phyloP scores from a whole-genome alignment of 1,139 yeast species.

The Scheffersomyces parashehatae region DNA sequence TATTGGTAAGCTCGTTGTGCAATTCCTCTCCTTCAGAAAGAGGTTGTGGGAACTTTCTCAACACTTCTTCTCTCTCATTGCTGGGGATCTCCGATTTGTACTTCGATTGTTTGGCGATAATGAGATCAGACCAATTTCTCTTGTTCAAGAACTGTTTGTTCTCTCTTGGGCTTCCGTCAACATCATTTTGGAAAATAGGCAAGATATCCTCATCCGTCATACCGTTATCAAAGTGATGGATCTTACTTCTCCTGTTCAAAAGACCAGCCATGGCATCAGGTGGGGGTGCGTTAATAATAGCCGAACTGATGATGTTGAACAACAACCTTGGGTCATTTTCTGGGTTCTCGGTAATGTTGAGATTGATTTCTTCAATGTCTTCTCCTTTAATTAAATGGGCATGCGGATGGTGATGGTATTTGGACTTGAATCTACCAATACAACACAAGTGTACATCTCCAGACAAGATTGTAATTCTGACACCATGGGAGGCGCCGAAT shows the following conservation, averaged over 20 bases:
- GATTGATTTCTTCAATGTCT: conserved; percentile 35
- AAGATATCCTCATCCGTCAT: conserved; percentile 77
- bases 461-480: conserved; percentile 78
- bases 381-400: conserved; percentile 23
- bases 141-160: conserved; percentile 69
- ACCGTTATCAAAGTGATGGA: conserved; percentile 62
- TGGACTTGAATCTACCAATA: conserved; percentile 73
- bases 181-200: conserved; percentile 64
- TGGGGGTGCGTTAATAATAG: conserved; percentile 91
- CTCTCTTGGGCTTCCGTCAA: conserved; percentile 55
- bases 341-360: conserved; percentile 48
- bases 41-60: conserved; percentile 35
- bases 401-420: conserved; percentile 48
- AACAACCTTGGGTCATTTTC: conserved; percentile 74
- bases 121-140: conserved; percentile 70
- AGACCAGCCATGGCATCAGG: conserved; percentile 81
- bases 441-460: conserved; percentile 95
- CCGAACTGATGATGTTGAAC: conserved; percentile 83
- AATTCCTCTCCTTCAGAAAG: conserved; percentile 9
- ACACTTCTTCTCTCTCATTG: conserved; percentile 8
- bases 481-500: conserved; percentile 62
- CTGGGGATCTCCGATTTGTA: conserved; percentile 21
- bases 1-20: conserved; percentile 2
- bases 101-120: conserved; percentile 37
- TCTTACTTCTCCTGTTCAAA: conserved; percentile 61